Percentiles rank a stretch among this genome's conserved stretches.
Conservation (phyloP, 129 eudicot genomes). For the Scalesia atractyloides region DNA sequence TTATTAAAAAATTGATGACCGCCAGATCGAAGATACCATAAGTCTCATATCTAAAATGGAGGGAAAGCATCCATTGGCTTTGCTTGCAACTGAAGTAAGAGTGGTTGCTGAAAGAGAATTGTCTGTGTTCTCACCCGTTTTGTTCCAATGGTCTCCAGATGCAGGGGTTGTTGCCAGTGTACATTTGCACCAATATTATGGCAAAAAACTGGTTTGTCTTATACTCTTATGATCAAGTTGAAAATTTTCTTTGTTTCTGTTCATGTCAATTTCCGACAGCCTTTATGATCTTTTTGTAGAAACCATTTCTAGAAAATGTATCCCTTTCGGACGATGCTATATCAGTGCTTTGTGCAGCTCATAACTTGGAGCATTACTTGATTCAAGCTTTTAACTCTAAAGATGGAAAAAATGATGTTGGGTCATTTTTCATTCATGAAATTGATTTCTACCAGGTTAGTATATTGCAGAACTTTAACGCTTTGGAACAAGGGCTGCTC, state of each 20-base stretch:
- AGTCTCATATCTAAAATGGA: slow-evolving; percentile 52
- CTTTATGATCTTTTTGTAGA: slow-evolving; percentile 42
- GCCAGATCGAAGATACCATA: slow-evolving; percentile 52
- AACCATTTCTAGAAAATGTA: slow-evolving; percentile 58
- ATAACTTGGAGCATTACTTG: slow-evolving; percentile 60
- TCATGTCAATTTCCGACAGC: slow-evolving; percentile 11
- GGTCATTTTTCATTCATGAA: slow-evolving; percentile 20
- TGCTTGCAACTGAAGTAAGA: slow-evolving; percentile 72
- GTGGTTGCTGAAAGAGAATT: slow-evolving; percentile 59
- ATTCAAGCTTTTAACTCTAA: slow-evolving; percentile 47
- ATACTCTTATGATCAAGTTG: not conserved
- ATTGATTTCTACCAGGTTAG: slow-evolving; percentile 71
- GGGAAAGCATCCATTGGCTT: slow-evolving; percentile 61
- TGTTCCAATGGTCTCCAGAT: slow-evolving; percentile 71
- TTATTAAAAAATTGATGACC: slow-evolving; percentile 16
- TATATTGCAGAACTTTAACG: slow-evolving; percentile 13
- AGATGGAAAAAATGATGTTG: slow-evolving; percentile 39
- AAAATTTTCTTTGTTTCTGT: slow-evolving; percentile 8
- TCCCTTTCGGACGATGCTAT: slow-evolving; percentile 77
- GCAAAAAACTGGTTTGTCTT: slow-evolving; percentile 76
- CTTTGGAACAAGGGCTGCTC: slow-evolving; percentile 11
- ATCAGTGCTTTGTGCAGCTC: slow-evolving; percentile 81
- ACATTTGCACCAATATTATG: slow-evolving; percentile 65
- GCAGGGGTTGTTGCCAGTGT: slow-evolving; percentile 59
- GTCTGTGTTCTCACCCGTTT: slow-evolving; percentile 57